Base-by-base conservation (phyloP, 1,284 basidiomycete species). In the Fomes fomentarius region DNA sequence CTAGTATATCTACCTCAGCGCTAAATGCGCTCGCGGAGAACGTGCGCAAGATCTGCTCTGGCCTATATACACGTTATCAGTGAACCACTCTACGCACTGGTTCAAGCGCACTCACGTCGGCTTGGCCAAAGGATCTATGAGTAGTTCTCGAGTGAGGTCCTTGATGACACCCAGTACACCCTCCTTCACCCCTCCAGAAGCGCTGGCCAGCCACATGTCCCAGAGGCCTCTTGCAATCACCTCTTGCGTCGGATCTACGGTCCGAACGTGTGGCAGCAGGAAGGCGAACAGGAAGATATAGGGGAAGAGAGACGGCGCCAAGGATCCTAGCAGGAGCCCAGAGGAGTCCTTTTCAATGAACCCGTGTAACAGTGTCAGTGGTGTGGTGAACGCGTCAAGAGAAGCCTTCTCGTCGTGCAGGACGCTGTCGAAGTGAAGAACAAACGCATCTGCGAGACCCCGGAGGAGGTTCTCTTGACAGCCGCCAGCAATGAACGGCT, bases 211-310 rank as follows among this genome's bases (percentile, higher is more conserved):
- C 56, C 62, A 66, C 8, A 45, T 40, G 2, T 52, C 35, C 71
- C 72, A 74, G 2, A 74, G 49, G 8, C 33, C 26, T 33, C 30
- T 40, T 0, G 71, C 66, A 2, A 54, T 12, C 1, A 6, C 22
- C 22, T 56, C 39, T 39, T 61, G 62, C 14, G 21, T 14, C 2
- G 47, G 24, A 4, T 59, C 60, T n/a, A 63, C 50, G 14, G 50
- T 15, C 6, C 52, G 33, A 38, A 70, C 72, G 14, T 65, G 65
- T 0, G 82, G 77, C 7, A 83, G 50, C 25, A 86, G 65, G 62
- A 78, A 76, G 1, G 72, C 78, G 34, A 80, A 72, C 6, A 82
- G 47, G 58, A 81, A 84, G 3, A 84, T 50, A 49, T 77, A 69
- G 0, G 78, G 76, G 10, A 83, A 49, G 31, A 79, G 56, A 1